Base-by-base conservation (phyloP, 495 filamentous ascomycete genomes). In the Penicillium longicatenatum region DNA sequence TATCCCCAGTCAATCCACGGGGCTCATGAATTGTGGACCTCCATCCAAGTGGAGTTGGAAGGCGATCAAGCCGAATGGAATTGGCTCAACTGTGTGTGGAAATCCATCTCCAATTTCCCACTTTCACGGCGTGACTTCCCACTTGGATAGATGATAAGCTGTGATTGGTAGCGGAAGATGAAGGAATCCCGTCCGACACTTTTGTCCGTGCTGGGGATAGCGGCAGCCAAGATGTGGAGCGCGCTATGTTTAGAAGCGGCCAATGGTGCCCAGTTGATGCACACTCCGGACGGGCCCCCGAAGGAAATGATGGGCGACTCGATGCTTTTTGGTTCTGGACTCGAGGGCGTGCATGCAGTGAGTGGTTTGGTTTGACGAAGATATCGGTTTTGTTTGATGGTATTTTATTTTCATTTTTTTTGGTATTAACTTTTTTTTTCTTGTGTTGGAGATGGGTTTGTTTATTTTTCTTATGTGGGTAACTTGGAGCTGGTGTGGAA, bases 191-290 rank as follows among this genome's bases (percentile, higher is more conserved):
- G 57, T 54, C 60, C 55, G 55, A 65, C 62, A 50, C 61, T 55
- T 39, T 64, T 50, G 20, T 50, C 55, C 44, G 20, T 29, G 29
- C 57, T 31, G 17, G 57, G 45, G 35, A 53, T 58, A 43, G 48
- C 16, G 46, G 17, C 17, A 51, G 17, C 39, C 33, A 19, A 31
- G 24, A 30, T 24, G 60, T 59, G 63, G 63, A 55, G 50, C 39
- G 48, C 61, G 52, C 64, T 64, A 67, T 67, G 47, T 67, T 63
- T 67, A 67, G 63, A 61, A 65, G 62, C 57, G 29, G 44, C 66
- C 60, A 69, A 69, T 69, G n/a, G 59, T 16, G 21, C 43, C 14
- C 4, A 24, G 59, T 24, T 17, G 49, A 63, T 56, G 54, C 53
- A 48, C 53, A 16, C 17, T 52, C 46, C 41, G 37, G 57, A 54